Evolutionary conservation across 192 early-diverging fungal genomes (phyloP).

Genomic region (Coemansia sp.): DNA sequence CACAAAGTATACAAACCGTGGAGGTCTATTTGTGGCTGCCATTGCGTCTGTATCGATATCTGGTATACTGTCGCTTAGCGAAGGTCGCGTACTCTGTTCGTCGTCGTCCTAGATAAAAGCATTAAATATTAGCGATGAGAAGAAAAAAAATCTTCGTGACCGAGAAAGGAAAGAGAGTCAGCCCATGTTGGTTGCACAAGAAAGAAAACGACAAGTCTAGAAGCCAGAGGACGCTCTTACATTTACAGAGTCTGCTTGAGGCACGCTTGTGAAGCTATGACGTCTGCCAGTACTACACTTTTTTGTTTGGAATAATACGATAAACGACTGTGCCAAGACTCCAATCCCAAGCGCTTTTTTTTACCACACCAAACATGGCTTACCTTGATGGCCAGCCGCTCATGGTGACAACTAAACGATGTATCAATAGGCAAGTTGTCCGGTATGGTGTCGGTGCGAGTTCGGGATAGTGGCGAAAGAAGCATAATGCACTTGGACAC

Average conservation of each 20-base stretch:
- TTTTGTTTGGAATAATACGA: background rate
- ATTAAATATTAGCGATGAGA: background rate
- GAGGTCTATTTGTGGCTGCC: conserved; percentile 29
- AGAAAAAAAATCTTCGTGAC: too few relatives aligned
- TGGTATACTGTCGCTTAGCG: conserved; percentile 2
- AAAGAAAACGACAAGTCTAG: background rate
- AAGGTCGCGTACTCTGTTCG: conserved; percentile 6
- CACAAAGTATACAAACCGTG: conserved; percentile 52
- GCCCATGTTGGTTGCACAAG: background rate
- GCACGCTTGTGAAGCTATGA: conserved; percentile 18
- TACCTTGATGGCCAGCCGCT: conserved; percentile 38
- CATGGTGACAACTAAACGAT: background rate
- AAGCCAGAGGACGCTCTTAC: conserved; percentile 12
- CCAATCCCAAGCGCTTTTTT: background rate
- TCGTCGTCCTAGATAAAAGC: background rate
- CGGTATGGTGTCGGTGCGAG: conserved; percentile 1
- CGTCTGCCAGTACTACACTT: conserved; percentile 8
- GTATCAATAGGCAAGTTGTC: background rate
- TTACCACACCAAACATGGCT: background rate
- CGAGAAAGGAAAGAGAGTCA: background rate
- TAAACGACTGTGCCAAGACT: background rate
- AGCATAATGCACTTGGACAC: conserved; percentile 1
- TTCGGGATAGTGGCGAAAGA: background rate
- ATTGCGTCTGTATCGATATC: conserved; percentile 6
- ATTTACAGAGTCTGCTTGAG: conserved; percentile 31